Percentiles rank a stretch among this genome's conserved stretches.
Evolutionary conservation across 495 filamentous ascomycete genomes (phyloP).

Genomic region (Neurospora sp.): DNA sequence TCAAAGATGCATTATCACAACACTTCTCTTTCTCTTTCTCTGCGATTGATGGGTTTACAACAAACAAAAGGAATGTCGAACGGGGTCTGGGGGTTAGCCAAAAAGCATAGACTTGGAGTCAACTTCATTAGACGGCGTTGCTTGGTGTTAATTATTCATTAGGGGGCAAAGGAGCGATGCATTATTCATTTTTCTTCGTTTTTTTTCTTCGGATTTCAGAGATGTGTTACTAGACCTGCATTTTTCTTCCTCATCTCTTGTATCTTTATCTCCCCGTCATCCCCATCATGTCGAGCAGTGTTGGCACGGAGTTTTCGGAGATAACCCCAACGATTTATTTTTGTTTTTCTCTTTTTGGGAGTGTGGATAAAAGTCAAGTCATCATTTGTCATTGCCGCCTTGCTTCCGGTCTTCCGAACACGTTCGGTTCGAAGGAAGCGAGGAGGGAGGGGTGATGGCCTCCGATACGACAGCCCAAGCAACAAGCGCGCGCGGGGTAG

Average conservation of each 20-base stretch:
- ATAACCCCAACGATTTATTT: not conserved
- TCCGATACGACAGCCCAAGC: not conserved
- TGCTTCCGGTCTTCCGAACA: not conserved
- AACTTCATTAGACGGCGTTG: not conserved
- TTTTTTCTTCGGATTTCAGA: not conserved
- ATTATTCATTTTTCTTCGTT: not conserved
- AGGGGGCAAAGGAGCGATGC: not conserved
- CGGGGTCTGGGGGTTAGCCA: not conserved
- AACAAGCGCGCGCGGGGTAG: not conserved
- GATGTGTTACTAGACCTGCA: not conserved
- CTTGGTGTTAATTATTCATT: not conserved
- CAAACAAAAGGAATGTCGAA: constrained; percentile 5
- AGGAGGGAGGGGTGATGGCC: not conserved
- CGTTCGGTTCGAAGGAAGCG: not conserved
- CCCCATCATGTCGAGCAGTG: not conserved
- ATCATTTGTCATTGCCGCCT: not conserved
- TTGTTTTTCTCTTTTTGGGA: not conserved
- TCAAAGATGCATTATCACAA: not conserved
- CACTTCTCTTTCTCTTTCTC: not conserved
- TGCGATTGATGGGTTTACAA: not conserved
- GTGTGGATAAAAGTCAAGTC: not conserved
- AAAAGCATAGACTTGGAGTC: not conserved
- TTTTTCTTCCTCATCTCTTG: not conserved
- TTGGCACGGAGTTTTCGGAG: not conserved
- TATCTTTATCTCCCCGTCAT: not conserved